These are phyloP conservation scores for Lentinus polychrous DNA, from an alignment of 1,284 basidiomycete species.

Conservation along the genomic window DNA sequence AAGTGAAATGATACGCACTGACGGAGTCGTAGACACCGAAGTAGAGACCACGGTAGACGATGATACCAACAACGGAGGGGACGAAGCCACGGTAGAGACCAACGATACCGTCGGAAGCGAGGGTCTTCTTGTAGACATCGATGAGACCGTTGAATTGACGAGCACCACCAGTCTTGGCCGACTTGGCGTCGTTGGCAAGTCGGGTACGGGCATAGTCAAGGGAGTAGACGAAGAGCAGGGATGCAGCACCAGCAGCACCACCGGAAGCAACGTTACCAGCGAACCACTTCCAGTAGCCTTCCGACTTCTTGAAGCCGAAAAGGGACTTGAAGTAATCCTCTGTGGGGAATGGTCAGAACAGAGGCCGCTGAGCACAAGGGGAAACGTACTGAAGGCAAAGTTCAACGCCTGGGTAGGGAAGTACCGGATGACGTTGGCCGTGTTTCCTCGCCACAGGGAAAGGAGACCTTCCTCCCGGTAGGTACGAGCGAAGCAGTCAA, in stretches of 20 bases:
- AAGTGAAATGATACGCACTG: conserved; percentile 43
- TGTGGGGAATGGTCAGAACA: conserved; percentile 29
- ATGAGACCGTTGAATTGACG: conserved; percentile 95
- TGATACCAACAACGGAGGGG: conserved; percentile 91
- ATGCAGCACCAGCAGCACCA: conserved; percentile 96
- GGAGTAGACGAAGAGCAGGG: conserved; percentile 95
- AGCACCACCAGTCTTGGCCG: conserved; percentile 81
- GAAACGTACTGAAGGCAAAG: conserved; percentile 84
- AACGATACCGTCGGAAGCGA: conserved; percentile 82
- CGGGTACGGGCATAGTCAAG: conserved; percentile 97
- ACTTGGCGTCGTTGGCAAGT: conserved; percentile 96
- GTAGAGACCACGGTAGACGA: conserved; percentile 95
- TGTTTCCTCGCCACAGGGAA: conserved; percentile 94
- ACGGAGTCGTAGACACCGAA: conserved; percentile 94
- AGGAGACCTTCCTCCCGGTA: conserved; percentile 88
- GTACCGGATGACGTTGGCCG: conserved; percentile 97
- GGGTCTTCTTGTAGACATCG: conserved; percentile 92
- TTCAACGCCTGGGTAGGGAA: conserved; percentile 96
- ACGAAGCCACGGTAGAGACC: conserved; percentile 96
- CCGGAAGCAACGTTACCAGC: conserved; percentile 92
- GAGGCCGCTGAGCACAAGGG: not conserved
- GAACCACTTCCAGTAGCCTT: conserved; percentile 90
- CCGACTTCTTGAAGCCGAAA: conserved; percentile 87
- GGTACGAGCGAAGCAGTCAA: conserved; percentile 84
- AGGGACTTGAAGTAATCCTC: conserved; percentile 97